Conservation (phyloP, 164 flowering plant genomes). For the Echeveria elegans region DNA sequence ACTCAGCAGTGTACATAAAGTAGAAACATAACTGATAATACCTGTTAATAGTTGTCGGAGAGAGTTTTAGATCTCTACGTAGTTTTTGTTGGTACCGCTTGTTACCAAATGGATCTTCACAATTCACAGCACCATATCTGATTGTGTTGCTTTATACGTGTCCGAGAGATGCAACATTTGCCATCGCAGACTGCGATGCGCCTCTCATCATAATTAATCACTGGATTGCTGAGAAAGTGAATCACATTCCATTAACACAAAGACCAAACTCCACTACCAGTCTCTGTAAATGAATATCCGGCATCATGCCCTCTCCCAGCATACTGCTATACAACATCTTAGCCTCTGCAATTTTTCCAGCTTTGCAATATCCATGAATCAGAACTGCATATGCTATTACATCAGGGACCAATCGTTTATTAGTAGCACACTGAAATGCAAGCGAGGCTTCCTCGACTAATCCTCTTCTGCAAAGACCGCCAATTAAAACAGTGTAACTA, state of each 20-base stretch:
- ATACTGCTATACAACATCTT: constrained; percentile 24
- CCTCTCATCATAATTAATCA: neutral
- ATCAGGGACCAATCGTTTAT: constrained; percentile 34
- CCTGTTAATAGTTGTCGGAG: neutral
- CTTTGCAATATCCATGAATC: constrained; percentile 35
- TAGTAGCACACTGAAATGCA: constrained; percentile 28
- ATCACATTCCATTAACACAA: neutral
- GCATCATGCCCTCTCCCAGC: constrained; percentile 28
- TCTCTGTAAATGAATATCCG: constrained; percentile 25
- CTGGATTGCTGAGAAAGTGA: constrained; percentile 1
- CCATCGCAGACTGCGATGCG: neutral
- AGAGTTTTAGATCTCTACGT: neutral
- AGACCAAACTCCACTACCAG: constrained; percentile 17
- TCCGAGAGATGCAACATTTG: neutral
- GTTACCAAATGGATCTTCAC: neutral
- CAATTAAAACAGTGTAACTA: constrained; percentile 40
- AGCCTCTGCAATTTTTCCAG: constrained; percentile 37
- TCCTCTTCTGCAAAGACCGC: constrained; percentile 47
- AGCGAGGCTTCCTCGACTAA: constrained; percentile 31
- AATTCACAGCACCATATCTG: neutral
- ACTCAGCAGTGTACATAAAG: neutral
- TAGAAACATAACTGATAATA: neutral
- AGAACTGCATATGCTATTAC: constrained; percentile 41
- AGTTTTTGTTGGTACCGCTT: neutral
- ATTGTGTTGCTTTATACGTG: neutral